Evolutionary conservation across 148 eudicot species (phyloP), one percentile per base, ranked within the genome.

Genomic region (Simmondsia chinensis): DNA sequence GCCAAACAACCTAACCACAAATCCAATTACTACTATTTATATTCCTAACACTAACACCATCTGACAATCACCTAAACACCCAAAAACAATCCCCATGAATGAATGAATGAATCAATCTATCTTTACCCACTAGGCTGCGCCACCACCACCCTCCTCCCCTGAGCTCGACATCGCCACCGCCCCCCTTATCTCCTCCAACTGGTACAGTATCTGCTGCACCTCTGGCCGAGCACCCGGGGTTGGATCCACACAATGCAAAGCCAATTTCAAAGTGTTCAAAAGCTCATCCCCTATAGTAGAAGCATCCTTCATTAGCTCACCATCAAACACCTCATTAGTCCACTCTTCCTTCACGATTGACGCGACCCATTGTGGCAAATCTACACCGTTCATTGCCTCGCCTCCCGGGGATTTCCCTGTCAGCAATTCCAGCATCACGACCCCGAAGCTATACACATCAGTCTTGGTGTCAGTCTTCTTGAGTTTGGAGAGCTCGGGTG

Each of bases 301-400:
- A 2, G 87, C 93, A 51, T 86, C 93, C 36, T 61, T 86, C 79
- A 82, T 71, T 44, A 86, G 48, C 50, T 86, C 93, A 64, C 73
- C 44, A 48, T 86, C 96, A 43, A 86, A 86, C 4, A 86, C 93
- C 48, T 86, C 96, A 31, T 82, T 86, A 4, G 93, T 82, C 96
- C 93, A 78, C 57, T 82, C 87, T 48, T 86, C 93, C 42, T 82
- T 82, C 47, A 86, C 93, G 4, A 79, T 66, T 0, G 96, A 82
- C 1, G 96, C 91, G 12, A 86, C 96, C 96, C 96, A 86, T 35
- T 79, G 93, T 1, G 96, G 96, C 60, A 86, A 56, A 55, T 86
- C 87, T 7, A 62, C 76, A 7, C 93, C 93, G 20, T 77, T 70
- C 78, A 64, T 72, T 7, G 80, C 86, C 50, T 79, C 87, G 0